Evolutionary conservation across 2,329 filamentous ascomycete genomes (phyloP).

Genomic region (Scytalidium sp.): DNA sequence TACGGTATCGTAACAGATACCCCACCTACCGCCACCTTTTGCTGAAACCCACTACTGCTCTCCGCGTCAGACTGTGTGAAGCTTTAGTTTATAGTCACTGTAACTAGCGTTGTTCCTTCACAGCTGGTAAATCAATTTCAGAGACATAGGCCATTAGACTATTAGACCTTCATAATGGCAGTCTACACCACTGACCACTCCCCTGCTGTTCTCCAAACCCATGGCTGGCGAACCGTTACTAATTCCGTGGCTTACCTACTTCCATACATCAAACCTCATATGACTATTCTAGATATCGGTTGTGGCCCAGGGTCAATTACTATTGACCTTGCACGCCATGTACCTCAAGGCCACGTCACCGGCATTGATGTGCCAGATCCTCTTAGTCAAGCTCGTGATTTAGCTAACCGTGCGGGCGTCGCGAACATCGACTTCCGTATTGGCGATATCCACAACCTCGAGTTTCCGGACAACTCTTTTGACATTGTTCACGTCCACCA

Average conservation of each 20-base stretch:
- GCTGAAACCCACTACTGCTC: too few species aligned
- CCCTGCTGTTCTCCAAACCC: conserved; percentile 13
- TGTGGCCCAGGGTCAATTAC: conserved; percentile 48
- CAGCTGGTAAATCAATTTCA: too few species aligned
- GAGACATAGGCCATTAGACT: too few species aligned
- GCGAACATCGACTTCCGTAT: conserved; percentile 19
- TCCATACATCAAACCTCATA: conserved; percentile 28
- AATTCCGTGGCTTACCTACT: conserved; percentile 40
- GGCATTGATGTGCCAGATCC: conserved; percentile 33
- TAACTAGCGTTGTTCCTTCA: too few species aligned
- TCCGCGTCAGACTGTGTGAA: too few species aligned
- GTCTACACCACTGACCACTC: conserved; percentile 6
- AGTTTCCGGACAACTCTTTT: conserved; percentile 45
- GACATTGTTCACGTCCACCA: conserved; percentile 60
- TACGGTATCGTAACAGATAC: too few species aligned
- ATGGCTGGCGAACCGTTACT: conserved; percentile 39
- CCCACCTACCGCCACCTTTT: too few species aligned
- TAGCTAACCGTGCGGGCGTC: conserved; percentile 5
- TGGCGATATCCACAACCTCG: conserved; percentile 21
- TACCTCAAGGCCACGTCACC: conserved; percentile 32
- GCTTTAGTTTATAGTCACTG: too few species aligned
- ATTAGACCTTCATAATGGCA: background rate
- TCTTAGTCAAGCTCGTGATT: conserved; percentile 1
- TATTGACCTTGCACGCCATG: conserved; percentile 35
- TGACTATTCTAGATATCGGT: conserved; percentile 40